phyloP scores from a whole-genome alignment of 495 filamentous ascomycete species.

The Lindgomyces ingoldianus region DNA sequence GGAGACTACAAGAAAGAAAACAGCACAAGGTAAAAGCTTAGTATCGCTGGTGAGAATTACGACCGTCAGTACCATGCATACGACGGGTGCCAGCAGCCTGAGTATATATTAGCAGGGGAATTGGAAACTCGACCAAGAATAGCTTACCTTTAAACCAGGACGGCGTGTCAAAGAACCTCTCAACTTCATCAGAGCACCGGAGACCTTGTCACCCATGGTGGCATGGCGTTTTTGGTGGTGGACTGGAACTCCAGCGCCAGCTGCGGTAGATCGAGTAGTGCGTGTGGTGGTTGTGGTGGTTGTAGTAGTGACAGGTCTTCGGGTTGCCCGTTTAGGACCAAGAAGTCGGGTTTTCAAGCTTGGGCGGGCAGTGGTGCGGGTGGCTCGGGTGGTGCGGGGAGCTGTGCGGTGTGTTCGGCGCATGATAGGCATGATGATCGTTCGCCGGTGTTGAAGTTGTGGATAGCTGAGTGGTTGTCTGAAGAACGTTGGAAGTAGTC shows the following conservation, averaged over 20 bases:
- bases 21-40: too few species aligned
- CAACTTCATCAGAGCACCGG: slow-evolving; percentile 66
- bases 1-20: too few species aligned
- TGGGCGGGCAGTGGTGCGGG: slow-evolving; percentile 33
- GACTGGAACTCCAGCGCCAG: slow-evolving; percentile 12
- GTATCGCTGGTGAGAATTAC: too few species aligned
- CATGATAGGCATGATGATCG: slow-evolving; percentile 26
- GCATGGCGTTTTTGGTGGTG: slow-evolving; percentile 59
- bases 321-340: slow-evolving; percentile 25
- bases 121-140: not conserved
- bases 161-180: slow-evolving; percentile 62
- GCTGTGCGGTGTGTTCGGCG: slow-evolving; percentile 16
- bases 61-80: slow-evolving; percentile 72
- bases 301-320: slow-evolving; percentile 42
- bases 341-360: slow-evolving; percentile 41
- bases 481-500: slow-evolving; percentile 15
- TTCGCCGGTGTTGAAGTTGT: slow-evolving; percentile 6
- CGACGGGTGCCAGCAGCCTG: slow-evolving; percentile 70
- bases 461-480: not conserved
- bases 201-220: slow-evolving; percentile 67
- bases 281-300: slow-evolving; percentile 47
- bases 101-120: slow-evolving; percentile 11
- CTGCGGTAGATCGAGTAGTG: slow-evolving; percentile 33
- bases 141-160: slow-evolving; percentile 63
- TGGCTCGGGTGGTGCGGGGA: slow-evolving; percentile 30